Evolutionary conservation across 2,329 filamentous ascomycete genomes (phyloP).

Genomic region (Talaromyces sp.): DNA sequence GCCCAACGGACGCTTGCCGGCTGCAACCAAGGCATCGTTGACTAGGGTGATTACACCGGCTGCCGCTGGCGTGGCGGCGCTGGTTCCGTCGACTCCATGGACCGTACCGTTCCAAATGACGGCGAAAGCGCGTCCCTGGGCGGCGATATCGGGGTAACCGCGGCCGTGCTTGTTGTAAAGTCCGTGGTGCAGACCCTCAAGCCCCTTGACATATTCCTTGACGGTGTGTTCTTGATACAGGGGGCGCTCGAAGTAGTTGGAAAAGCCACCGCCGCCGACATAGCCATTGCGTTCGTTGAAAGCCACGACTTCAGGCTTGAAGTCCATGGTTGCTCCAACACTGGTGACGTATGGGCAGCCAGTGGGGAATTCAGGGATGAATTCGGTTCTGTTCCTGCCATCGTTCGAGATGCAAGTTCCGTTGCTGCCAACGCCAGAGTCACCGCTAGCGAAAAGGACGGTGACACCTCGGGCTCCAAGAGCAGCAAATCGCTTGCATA

Average conservation of each 20-base stretch:
- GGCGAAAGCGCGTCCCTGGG: constrained; percentile 30
- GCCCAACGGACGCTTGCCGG: constrained; percentile 47
- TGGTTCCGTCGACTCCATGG: constrained; percentile 33
- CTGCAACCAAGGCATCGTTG: constrained; percentile 55
- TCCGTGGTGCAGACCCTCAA: constrained; percentile 31
- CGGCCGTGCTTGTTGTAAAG: constrained; percentile 49
- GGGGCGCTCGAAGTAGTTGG: constrained; percentile 42
- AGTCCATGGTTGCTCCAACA: constrained; percentile 37
- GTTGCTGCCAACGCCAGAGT: constrained; percentile 20
- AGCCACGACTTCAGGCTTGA: constrained; percentile 16
- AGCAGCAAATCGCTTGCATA: constrained; percentile 47
- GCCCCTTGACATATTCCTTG: constrained; percentile 32
- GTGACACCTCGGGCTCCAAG: constrained; percentile 37
- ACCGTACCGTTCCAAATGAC: constrained; percentile 18
- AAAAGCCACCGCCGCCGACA: constrained; percentile 42
- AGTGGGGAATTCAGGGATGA: constrained; percentile 46
- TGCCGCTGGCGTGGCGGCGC: constrained; percentile 54
- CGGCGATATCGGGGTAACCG: constrained; percentile 58
- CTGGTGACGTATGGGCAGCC: constrained; percentile 49
- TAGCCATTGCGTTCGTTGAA: constrained; percentile 14
- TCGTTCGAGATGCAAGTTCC: constrained; percentile 31
- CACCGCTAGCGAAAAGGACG: constrained; percentile 26
- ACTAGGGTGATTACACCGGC: constrained; percentile 56
- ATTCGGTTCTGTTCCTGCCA: constrained; percentile 36
- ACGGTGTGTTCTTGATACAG: constrained; percentile 39